Percentiles rank a stretch among this genome's conserved stretches.
These are phyloP conservation scores for Flaveria floridana DNA, from an alignment of 140 eudicot species.

Conservation along the genomic window DNA sequence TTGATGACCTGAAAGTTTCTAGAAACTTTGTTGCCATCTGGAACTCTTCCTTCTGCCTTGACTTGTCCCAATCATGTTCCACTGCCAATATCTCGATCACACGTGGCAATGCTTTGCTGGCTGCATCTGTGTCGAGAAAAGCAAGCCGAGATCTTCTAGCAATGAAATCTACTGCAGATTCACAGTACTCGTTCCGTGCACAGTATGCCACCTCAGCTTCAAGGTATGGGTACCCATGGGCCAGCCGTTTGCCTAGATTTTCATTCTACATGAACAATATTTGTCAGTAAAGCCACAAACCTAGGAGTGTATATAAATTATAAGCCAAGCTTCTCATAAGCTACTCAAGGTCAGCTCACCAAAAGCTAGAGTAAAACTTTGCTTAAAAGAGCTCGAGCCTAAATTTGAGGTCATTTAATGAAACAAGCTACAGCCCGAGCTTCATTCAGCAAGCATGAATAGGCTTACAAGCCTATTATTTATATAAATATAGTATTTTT, in stretches of 20 bases:
- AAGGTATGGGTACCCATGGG: conserved; percentile 93
- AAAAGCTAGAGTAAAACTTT: no score
- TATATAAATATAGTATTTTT: no score
- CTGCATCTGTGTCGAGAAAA: conserved; percentile 95
- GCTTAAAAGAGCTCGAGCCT: no score
- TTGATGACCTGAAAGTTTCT: conserved; percentile 78
- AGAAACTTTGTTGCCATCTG: conserved; percentile 61
- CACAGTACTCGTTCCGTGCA: conserved; percentile 88
- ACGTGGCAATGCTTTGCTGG: conserved; percentile 80
- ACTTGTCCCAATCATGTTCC: conserved; percentile 85
- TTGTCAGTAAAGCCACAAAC: no score
- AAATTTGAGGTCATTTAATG: no score
- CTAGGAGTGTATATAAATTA: no score
- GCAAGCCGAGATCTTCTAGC: conserved; percentile 98
- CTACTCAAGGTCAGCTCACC: no score
- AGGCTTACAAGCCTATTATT: no score
- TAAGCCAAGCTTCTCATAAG: no score
- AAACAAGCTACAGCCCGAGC: no score
- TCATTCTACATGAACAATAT: conserved; percentile 49
- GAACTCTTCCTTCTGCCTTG: conserved; percentile 63
- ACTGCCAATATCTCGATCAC: conserved; percentile 68
- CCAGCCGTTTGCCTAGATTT: conserved; percentile 89
- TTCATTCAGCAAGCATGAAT: no score
- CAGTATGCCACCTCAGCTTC: conserved; percentile 99
- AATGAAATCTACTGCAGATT: conserved; percentile 87